phyloP scores from a whole-genome alignment of 331 rosid species.

The Malus hybrid region DNA sequence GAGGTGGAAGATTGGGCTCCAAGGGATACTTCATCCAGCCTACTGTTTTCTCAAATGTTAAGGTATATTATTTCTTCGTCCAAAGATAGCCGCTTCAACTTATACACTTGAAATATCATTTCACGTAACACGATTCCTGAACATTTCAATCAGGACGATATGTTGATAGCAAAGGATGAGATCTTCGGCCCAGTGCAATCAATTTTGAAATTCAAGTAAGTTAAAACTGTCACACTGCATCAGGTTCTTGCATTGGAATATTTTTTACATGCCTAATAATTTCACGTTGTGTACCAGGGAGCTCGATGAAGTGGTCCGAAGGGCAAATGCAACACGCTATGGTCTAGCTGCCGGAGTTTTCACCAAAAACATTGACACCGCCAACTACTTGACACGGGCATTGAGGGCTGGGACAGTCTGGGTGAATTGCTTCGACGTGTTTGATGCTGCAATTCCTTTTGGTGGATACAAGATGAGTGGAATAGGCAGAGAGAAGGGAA shows the following conservation, averaged over 20 bases:
- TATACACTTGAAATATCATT: neutral
- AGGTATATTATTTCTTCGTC: slow-evolving; percentile 26
- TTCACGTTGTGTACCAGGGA: slow-evolving; percentile 28
- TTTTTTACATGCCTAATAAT: neutral
- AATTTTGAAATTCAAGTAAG: slow-evolving; percentile 81
- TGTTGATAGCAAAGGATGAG: slow-evolving; percentile 81
- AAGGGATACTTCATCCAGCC: slow-evolving; percentile 78
- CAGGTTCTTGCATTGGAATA: neutral
- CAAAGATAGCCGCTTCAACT: neutral
- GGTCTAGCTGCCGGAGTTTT: slow-evolving; percentile 86
- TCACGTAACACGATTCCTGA: neutral
- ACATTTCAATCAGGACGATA: slow-evolving; percentile 41
- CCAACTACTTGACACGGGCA: slow-evolving; percentile 62
- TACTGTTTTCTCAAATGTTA: slow-evolving; percentile 85
- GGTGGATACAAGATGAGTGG: slow-evolving; percentile 96
- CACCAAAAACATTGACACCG: slow-evolving; percentile 47
- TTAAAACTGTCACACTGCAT: neutral
- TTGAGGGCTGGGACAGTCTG: slow-evolving; percentile 66
- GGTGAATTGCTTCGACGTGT: slow-evolving; percentile 75
- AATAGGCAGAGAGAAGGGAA: slow-evolving; percentile 65
- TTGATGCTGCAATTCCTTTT: slow-evolving; percentile 83
- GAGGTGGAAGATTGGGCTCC: slow-evolving; percentile 66
- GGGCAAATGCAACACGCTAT: slow-evolving; percentile 56
- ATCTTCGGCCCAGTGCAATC: slow-evolving; percentile 86
- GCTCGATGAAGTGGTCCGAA: slow-evolving; percentile 45